Base-by-base conservation (phyloP, 2,329 filamentous ascomycete species). In the Plectosphaerella plurivora region DNA sequence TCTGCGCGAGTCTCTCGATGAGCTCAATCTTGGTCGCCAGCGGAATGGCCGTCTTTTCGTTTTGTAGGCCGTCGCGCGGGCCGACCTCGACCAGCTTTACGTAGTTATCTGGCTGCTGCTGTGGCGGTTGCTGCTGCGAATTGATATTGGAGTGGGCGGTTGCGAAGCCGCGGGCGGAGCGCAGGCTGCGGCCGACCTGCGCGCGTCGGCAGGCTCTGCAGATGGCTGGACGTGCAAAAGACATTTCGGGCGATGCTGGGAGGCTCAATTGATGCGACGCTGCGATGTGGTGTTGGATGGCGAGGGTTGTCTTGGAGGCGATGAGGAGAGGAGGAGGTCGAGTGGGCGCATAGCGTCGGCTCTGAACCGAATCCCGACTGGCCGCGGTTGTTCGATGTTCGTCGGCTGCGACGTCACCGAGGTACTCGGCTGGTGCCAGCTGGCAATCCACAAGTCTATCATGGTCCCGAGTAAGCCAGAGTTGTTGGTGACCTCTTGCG, bases 51-150 rank as follows among this genome's bases (percentile, higher is more conserved):
- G 75, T 81, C 71, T 88, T 88, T 73, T 94, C 88, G 65, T 94
- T 95, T 66, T 96, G 90, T 50, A 95, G 72, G n/a, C 90, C 90
- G 73, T 95, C 90, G 58, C 90, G 79, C 35, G 90, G 89, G 9
- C 89, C 89, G 56, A 95, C 90, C 73, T 95, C 90, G 56, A 94
- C 86, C 39, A 95, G 84, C 69, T 76, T 79, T 55, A 84, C 77
- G 54, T 63, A 67, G 62, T 73, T 77, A 63, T 75, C 71, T 53
- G 58, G 59, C 18, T 60, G 53, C 16, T 61, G 53, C 53, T 58
- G 59, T 18, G 61, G 53, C 18, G 62, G 53, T 22, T 22, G 22
- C 39, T 56, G 56, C 22, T 52, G 54, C 45, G 52, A 44, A n/a
- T 57, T 54, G 11, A 57, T 50, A 12, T 50, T 50, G 50, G 60